Percentiles rank a stretch among this genome's conserved stretches.
Conservation (phyloP, 1,284 basidiomycete species). For the Austroboletus novae-zelandiae region DNA sequence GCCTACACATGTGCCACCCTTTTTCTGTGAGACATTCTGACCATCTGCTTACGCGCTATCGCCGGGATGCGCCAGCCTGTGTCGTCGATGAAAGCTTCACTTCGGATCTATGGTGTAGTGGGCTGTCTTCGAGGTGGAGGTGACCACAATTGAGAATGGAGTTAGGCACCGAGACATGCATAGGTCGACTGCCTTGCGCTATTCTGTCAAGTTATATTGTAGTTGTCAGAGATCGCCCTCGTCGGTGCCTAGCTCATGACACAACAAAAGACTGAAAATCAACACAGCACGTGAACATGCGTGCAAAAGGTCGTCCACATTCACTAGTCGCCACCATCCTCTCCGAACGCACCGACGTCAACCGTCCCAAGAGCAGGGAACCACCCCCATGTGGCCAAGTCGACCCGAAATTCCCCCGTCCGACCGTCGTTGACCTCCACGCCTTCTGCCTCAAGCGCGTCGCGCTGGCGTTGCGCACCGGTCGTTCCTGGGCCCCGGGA, state of each 20-base stretch:
- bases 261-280: too few species aligned
- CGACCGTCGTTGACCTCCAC: slow-evolving; percentile 49
- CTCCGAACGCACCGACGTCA: slow-evolving; percentile 13
- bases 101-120: too few species aligned
- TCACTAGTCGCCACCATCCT: neutral
- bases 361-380: slow-evolving; percentile 46
- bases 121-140: too few species aligned
- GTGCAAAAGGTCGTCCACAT: neutral
- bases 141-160: too few species aligned
- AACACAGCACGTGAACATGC: neutral
- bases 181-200: too few species aligned
- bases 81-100: too few species aligned
- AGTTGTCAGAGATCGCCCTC: too few species aligned
- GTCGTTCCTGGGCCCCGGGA: slow-evolving; percentile 75
- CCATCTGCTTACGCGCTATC: too few species aligned
- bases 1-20: too few species aligned
- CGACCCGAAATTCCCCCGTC: slow-evolving; percentile 48
- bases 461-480: slow-evolving; percentile 57
- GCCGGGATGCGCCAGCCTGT: too few species aligned
- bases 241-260: too few species aligned
- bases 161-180: slow-evolving; percentile 45
- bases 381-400: slow-evolving; percentile 55
- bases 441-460: slow-evolving; percentile 57
- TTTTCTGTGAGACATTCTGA: too few species aligned
- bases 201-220: neutral